phyloP scores from a whole-genome alignment of 2,329 filamentous ascomycete species.

The Aspergillus ruber region DNA sequence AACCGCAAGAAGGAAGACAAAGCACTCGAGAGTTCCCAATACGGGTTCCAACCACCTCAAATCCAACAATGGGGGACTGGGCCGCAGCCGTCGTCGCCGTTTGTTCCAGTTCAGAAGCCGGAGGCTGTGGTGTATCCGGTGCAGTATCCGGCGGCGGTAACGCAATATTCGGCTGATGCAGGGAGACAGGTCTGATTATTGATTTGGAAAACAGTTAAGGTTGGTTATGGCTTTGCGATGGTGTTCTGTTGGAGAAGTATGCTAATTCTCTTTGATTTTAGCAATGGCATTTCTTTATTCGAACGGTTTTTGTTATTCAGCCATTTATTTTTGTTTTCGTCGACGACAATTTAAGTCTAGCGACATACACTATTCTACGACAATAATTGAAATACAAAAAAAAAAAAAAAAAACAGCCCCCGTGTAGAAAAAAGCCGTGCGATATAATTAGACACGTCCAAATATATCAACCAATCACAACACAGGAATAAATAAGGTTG shows the following conservation, averaged over 20 bases:
- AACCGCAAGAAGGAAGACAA: conserved; percentile 8
- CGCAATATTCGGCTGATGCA: not conserved
- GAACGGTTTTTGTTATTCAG: too few relatives aligned
- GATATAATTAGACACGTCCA: not conserved
- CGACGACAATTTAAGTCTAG: too few relatives aligned
- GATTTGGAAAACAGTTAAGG: not conserved
- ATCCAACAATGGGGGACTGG: conserved; percentile 11
- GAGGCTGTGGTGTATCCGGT: conserved; percentile 6
- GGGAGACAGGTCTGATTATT: not conserved
- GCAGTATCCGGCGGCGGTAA: not conserved
- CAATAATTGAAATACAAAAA: too few relatives aligned
- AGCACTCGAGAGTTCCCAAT: conserved; percentile 1
- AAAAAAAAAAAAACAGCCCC: not conserved
- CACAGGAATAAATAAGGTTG: not conserved
- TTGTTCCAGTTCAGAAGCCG: conserved; percentile 11
- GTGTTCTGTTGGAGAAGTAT: not conserved
- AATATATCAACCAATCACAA: not conserved
- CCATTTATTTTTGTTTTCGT: too few relatives aligned
- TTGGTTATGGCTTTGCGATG: not conserved
- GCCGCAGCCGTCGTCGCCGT: not conserved
- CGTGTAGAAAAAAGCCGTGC: not conserved
- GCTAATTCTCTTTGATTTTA: not conserved
- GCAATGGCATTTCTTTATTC: not conserved
- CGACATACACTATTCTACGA: too few relatives aligned
- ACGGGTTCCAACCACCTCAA: conserved; percentile 11